A percentile compares a stretch with the other conserved stretches of the same genome.
Conservation (phyloP, 2,329 filamentous ascomycete species). For the Cercospora sojina region DNA sequence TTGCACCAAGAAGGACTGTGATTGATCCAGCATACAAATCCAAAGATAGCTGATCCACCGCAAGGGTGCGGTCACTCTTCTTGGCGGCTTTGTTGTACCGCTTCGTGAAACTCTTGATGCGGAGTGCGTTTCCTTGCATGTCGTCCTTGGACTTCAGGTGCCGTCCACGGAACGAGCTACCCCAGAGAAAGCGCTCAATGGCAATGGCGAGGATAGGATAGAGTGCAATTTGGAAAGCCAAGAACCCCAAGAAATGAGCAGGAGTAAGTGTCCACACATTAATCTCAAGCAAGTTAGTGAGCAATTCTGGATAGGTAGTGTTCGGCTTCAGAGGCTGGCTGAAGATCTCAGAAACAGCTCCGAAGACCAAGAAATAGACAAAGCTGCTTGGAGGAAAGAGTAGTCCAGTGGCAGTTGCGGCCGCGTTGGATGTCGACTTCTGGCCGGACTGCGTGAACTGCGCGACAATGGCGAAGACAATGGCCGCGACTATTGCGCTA, state of each 20-base stretch:
- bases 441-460: conserved; percentile 58
- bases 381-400: conserved; percentile 84
- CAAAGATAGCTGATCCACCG: conserved; percentile 24
- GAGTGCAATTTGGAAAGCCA: conserved; percentile 70
- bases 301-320: not conserved
- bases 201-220: conserved; percentile 73
- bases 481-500: conserved; percentile 65
- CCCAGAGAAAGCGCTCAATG: conserved; percentile 71
- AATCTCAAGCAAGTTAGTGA: conserved; percentile 15
- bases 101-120: conserved; percentile 26
- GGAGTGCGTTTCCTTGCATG: conserved; percentile 25
- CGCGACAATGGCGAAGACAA: conserved; percentile 74
- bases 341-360: conserved; percentile 25
- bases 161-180: conserved; percentile 56
- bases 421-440: conserved; percentile 58
- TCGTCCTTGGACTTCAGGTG: conserved; percentile 41
- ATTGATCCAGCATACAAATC: conserved; percentile 24
- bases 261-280: conserved; percentile 18
- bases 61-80: conserved; percentile 22
- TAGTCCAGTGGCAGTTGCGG: conserved; percentile 67
- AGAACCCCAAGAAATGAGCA: conserved; percentile 67
- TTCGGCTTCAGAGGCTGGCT: conserved; percentile 16
- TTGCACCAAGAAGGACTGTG: conserved; percentile 64
- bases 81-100: conserved; percentile 22
- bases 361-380: conserved; percentile 70